phyloP scores from a whole-genome alignment of 371 early-diverging fungal species.

The Nosema muscidifuracis region DNA sequence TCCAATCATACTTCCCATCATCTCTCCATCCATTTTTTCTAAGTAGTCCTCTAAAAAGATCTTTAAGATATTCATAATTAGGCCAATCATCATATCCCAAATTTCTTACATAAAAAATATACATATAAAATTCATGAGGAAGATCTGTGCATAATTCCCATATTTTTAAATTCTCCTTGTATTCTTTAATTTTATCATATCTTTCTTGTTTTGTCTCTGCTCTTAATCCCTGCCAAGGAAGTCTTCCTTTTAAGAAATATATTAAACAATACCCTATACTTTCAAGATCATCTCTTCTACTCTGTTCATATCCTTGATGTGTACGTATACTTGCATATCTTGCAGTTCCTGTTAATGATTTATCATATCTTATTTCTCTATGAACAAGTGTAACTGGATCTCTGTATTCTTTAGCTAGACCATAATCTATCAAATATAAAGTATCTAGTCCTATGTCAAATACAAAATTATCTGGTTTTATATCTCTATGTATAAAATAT shows the following conservation, averaged over 20 bases:
- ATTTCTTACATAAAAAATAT: conserved; percentile 85
- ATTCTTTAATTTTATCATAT: conserved; percentile 96
- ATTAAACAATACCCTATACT: conserved; percentile 93
- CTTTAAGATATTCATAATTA: conserved; percentile 88
- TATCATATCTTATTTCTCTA: conserved; percentile 89
- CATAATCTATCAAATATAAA: conserved; percentile 96
- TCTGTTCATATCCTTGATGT: conserved; percentile 93
- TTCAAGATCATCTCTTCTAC: conserved; percentile 96
- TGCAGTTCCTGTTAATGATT: conserved; percentile 95
- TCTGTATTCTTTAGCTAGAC: conserved; percentile 91
- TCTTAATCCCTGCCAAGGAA: conserved; percentile 98
- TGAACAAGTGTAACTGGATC: conserved; percentile 89
- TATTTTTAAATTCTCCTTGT: conserved; percentile 91
- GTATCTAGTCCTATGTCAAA: conserved; percentile 87
- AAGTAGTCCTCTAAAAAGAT: conserved; percentile 85
- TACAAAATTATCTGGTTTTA: conserved; percentile 98
- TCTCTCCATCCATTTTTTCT: conserved; percentile 69
- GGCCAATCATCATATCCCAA: conserved; percentile 96
- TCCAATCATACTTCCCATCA: too few relatives aligned
- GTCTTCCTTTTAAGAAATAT: conserved; percentile 91
- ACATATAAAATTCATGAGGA: conserved; percentile 85
- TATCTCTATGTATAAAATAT: conserved; percentile 91
- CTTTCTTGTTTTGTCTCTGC: conserved; percentile 95
- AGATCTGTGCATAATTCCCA: conserved; percentile 83
- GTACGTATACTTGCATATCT: conserved; percentile 96